phyloP scores from a whole-genome alignment of 176 grass and related monocot species.

The Coix lacrymajobi region DNA sequence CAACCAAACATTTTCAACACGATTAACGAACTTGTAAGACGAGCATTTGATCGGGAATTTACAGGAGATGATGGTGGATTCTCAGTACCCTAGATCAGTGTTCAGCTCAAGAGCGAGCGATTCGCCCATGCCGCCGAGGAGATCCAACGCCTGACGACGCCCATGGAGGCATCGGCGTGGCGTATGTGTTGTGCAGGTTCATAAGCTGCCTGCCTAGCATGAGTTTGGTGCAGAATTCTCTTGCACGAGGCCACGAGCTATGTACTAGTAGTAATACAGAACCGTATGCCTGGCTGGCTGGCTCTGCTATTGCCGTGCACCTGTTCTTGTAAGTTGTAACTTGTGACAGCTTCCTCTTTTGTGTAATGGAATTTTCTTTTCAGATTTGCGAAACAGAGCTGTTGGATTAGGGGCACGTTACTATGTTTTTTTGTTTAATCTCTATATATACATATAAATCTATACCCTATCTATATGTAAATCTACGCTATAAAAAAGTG shows the following conservation, averaged over 20 bases:
- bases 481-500: too few relatives aligned
- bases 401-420: not conserved
- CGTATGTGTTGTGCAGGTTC: not conserved
- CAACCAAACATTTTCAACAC: not conserved
- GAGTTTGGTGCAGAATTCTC: not conserved
- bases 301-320: conserved; percentile 2
- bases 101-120: conserved; percentile 44
- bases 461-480: too few relatives aligned
- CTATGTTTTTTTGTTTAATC: not conserved
- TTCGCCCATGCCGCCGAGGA: conserved; percentile 22
- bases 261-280: not conserved
- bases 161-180: not conserved
- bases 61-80: conserved; percentile 33
- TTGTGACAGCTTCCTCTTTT: not conserved
- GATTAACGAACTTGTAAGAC: not conserved
- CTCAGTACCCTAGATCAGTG: conserved; percentile 36
- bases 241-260: conserved; percentile 1
- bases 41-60: not conserved
- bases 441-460: too few relatives aligned
- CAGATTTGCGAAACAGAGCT: not conserved
- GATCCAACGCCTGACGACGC: conserved; percentile 19
- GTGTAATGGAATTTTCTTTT: not conserved
- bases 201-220: too few relatives aligned
- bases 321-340: conserved; percentile 25
- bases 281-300: not conserved